These are phyloP conservation scores for Elsinoe necatrix DNA, from an alignment of 2,329 filamentous ascomycete genomes.

Conservation along the genomic window DNA sequence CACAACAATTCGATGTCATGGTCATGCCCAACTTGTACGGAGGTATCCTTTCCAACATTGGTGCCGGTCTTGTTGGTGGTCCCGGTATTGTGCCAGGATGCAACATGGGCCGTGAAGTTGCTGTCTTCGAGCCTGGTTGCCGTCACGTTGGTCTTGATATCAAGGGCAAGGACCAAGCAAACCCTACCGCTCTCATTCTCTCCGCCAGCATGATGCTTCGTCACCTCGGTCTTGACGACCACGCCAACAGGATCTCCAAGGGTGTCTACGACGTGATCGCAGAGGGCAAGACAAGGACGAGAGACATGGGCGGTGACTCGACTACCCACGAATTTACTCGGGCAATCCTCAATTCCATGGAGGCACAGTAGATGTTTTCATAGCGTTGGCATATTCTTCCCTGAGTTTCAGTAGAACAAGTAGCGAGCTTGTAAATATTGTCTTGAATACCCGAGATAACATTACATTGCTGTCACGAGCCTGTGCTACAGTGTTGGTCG, in stretches of 20 bases:
- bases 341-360: slow-evolving; percentile 93
- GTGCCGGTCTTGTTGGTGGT: slow-evolving; percentile 90
- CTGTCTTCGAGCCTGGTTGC: slow-evolving; percentile 98
- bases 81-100: slow-evolving; percentile 95
- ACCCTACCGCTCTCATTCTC: slow-evolving; percentile 91
- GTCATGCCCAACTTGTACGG: slow-evolving; percentile 99
- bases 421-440: slow-evolving; percentile 16
- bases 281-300: slow-evolving; percentile 80
- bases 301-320: slow-evolving; percentile 87
- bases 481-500: slow-evolving; percentile 28
- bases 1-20: slow-evolving; percentile 99
- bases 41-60: slow-evolving; percentile 97
- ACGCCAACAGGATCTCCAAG: slow-evolving; percentile 96
- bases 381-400: slow-evolving; percentile 8
- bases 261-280: slow-evolving; percentile 74
- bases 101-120: slow-evolving; percentile 98
- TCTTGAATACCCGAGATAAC: slow-evolving; percentile 11
- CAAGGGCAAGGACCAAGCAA: slow-evolving; percentile 98
- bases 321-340: slow-evolving; percentile 93
- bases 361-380: slow-evolving; percentile 34
- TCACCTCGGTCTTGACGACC: slow-evolving; percentile 93
- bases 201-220: slow-evolving; percentile 95
- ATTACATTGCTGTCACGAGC: neutral
- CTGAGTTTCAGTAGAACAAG: slow-evolving; percentile 15
- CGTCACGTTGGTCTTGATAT: slow-evolving; percentile 98